These are phyloP conservation scores for Saccharomycopsis fibuligera DNA, from an alignment of 805 yeast species.

Conservation along the genomic window DNA sequence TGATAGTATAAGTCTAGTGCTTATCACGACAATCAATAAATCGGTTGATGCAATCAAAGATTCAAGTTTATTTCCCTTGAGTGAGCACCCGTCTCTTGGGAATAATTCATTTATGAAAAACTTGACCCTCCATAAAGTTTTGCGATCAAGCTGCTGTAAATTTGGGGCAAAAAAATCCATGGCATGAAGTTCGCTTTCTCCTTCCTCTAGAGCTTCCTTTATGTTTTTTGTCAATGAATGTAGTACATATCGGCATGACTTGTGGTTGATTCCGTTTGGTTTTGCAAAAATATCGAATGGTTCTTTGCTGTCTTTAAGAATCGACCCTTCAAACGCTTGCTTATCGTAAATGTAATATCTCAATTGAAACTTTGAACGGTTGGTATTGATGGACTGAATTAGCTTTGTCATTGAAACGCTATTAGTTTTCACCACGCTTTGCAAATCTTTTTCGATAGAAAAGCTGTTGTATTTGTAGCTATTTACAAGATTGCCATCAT, in stretches of 20 bases:
- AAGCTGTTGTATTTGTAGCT: slow-evolving; percentile 2
- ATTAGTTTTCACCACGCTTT: background rate
- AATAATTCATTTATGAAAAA: slow-evolving; percentile 10
- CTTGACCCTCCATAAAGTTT: slow-evolving; percentile 5
- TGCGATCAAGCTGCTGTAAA: slow-evolving; percentile 5
- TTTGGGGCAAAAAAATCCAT: slow-evolving; percentile 12
- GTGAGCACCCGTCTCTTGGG: slow-evolving; percentile 18
- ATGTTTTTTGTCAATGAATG: slow-evolving; percentile 1
- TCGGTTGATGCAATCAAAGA: background rate
- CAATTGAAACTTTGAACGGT: background rate
- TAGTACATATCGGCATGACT: slow-evolving; percentile 7
- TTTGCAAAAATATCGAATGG: slow-evolving; percentile 9
- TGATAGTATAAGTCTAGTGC: slow-evolving; percentile 4
- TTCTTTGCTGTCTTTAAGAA: background rate
- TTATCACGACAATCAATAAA: background rate
- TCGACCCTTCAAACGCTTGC: background rate
- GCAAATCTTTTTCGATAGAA: background rate
- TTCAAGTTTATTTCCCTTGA: slow-evolving; percentile 8
- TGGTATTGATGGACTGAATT: slow-evolving; percentile 5
- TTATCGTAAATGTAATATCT: slow-evolving; percentile 11
- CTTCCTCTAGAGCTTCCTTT: background rate
- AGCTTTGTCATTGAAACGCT: slow-evolving; percentile 1
- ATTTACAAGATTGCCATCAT: too few species aligned
- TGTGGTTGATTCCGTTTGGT: slow-evolving; percentile 2
- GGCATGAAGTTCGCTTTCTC: background rate